phyloP scores from a whole-genome alignment of 495 filamentous ascomycete species.

The Annulohypoxylon nitens region DNA sequence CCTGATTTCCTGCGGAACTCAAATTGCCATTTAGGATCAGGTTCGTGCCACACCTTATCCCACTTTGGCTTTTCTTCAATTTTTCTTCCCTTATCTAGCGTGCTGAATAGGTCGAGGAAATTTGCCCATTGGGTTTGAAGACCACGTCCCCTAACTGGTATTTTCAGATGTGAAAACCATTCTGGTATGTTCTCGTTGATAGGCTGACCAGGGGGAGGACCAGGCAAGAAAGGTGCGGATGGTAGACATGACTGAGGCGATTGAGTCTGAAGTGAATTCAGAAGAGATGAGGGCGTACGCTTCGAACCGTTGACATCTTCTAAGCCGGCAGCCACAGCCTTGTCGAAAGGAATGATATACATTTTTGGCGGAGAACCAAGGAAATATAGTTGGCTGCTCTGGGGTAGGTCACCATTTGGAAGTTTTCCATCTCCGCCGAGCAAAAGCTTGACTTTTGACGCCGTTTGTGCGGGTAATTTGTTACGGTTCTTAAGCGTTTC shows the following conservation, averaged over 20 bases:
- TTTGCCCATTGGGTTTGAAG: slow-evolving; percentile 13
- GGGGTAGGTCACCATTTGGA: neutral
- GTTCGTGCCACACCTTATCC: slow-evolving; percentile 54
- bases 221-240: neutral
- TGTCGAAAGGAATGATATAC: slow-evolving; percentile 24
- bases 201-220: neutral
- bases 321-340: slow-evolving; percentile 25
- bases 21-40: slow-evolving; percentile 48
- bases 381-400: slow-evolving; percentile 22
- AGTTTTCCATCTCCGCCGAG: slow-evolving; percentile 26
- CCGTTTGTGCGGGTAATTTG: neutral
- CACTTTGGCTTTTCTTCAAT: slow-evolving; percentile 31
- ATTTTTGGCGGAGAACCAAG: slow-evolving; percentile 19
- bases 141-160: slow-evolving; percentile 24
- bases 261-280: neutral
- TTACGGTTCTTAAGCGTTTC: neutral
- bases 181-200: slow-evolving; percentile 38
- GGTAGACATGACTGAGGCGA: neutral
- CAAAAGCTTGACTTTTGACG: slow-evolving; percentile 35
- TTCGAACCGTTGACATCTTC: neutral
- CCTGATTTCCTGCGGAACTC: slow-evolving; percentile 19
- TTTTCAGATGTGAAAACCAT: slow-evolving; percentile 50
- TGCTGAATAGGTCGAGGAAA: slow-evolving; percentile 33
- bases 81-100: slow-evolving; percentile 18
- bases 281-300: neutral